A percentile compares a stretch with the other conserved stretches of the same genome.
Evolutionary conservation across 225 moss, liverwort and hornwort genomes (phyloP).

Genomic region (Marchantia paleacea): DNA sequence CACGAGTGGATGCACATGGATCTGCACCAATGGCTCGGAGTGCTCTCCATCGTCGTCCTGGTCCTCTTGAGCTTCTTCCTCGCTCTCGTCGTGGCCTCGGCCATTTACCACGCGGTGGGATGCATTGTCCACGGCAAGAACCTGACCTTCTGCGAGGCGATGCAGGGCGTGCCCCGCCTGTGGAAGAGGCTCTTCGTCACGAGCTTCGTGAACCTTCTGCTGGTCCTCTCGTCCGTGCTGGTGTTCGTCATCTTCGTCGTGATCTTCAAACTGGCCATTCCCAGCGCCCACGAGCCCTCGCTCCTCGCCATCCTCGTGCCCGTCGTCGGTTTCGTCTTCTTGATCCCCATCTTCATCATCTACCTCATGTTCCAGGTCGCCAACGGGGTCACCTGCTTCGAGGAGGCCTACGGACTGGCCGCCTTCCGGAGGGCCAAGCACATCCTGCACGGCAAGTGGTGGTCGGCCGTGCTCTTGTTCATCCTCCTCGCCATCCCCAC

Average conservation of each 20-base stretch:
- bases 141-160: not conserved
- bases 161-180: slow-evolving; percentile 1
- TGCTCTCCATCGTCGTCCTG: not conserved
- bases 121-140: not conserved
- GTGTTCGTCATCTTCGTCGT: not conserved
- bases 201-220: not conserved
- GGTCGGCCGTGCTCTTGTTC: slow-evolving; percentile 6
- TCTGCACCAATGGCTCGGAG: slow-evolving; percentile 5
- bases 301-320: not conserved
- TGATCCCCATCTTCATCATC: slow-evolving; percentile 10
- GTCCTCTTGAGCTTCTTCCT: not conserved
- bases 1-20: not conserved
- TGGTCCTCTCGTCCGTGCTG: not conserved
- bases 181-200: slow-evolving; percentile 12
- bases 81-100: not conserved
- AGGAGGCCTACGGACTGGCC: slow-evolving; percentile 2
- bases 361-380: not conserved
- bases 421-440: slow-evolving; percentile 14
- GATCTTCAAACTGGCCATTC: not conserved
- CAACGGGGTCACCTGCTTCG: slow-evolving; percentile 10
- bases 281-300: not conserved
- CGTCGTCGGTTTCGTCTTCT: not conserved
- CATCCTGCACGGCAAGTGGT: slow-evolving; percentile 11
- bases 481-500: not conserved
- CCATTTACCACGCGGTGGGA: slow-evolving; percentile 10